Conservation (phyloP, 2,329 filamentous ascomycete genomes). For the Colletotrichum echinochloae region DNA sequence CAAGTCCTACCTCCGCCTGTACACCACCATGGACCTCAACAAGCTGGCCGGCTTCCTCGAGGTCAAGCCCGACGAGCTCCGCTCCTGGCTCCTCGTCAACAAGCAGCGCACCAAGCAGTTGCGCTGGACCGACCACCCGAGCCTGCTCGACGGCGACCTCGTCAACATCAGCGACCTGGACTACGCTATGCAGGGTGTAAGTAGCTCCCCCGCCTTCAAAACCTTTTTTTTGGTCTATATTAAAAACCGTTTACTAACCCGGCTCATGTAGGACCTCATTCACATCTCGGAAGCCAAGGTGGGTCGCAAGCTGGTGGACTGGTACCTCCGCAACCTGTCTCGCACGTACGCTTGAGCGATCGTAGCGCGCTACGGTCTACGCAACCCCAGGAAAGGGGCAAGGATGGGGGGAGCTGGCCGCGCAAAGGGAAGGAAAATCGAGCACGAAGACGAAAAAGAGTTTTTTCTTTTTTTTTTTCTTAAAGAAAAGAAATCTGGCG, state of each 20-base stretch:
- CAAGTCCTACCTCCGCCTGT: slow-evolving; percentile 98
- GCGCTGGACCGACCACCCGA: slow-evolving; percentile 88
- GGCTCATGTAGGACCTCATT: slow-evolving; percentile 81
- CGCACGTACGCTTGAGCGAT: slow-evolving; percentile 81
- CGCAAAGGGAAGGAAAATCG: slow-evolving; percentile 8
- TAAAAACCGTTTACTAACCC: slow-evolving; percentile 22
- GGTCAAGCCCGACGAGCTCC: slow-evolving; percentile 94
- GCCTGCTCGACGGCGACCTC: slow-evolving; percentile 89
- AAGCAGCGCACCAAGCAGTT: slow-evolving; percentile 99
- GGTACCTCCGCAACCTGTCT: slow-evolving; percentile 97
- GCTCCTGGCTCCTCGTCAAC: slow-evolving; percentile 94
- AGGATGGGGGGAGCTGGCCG: slow-evolving; percentile 36
- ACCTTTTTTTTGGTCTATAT: not conserved
- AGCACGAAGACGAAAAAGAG: not conserved
- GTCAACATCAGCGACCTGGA: slow-evolving; percentile 96
- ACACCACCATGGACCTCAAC: slow-evolving; percentile 99
- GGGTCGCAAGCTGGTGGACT: slow-evolving; percentile 95
- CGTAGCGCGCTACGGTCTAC: slow-evolving; percentile 10
- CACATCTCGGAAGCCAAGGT: slow-evolving; percentile 99
- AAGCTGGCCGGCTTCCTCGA: slow-evolving; percentile 98
- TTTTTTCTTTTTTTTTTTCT: no score
- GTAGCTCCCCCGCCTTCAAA: slow-evolving; percentile 46
- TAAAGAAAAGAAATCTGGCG: slow-evolving; percentile 6
- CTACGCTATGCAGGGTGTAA: slow-evolving; percentile 93
- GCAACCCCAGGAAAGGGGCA: slow-evolving; percentile 29